Percentiles rank a stretch among this genome's conserved stretches.
These are phyloP conservation scores for Juglanconis juglandina DNA, from an alignment of 2,329 filamentous ascomycete genomes.

Conservation along the genomic window DNA sequence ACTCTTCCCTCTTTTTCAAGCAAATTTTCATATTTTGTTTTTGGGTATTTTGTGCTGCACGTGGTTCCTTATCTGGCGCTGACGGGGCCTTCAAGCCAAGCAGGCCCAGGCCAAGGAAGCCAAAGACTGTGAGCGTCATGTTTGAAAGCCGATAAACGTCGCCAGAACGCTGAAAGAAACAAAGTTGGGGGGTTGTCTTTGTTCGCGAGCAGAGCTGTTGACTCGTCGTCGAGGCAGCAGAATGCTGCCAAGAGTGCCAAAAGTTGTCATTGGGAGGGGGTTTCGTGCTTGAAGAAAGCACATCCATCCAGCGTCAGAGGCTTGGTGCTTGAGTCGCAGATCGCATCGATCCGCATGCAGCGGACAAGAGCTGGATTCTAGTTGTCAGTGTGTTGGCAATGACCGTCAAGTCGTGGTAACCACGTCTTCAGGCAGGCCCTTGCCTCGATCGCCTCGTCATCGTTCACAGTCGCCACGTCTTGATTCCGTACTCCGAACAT, in stretches of 20 bases:
- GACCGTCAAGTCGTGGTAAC: conserved; percentile 3
- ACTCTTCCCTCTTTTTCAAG: background rate
- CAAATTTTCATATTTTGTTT: background rate
- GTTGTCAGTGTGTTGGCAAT: background rate
- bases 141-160: background rate
- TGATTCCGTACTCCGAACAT: too few species aligned
- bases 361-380: background rate
- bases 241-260: conserved; percentile 5
- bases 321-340: background rate
- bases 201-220: background rate
- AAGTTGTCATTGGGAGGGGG: background rate
- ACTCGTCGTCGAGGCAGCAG: background rate
- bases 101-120: background rate
- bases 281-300: background rate
- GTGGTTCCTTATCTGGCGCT: background rate
- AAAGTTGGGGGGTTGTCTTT: background rate
- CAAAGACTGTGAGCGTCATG: background rate
- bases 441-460: background rate
- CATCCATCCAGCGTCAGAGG: background rate
- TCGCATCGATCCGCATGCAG: background rate
- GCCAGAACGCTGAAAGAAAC: background rate
- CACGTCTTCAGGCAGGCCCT: background rate
- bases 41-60: background rate
- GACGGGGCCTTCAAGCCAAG: background rate
- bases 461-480: background rate